A percentile compares a stretch with the other conserved stretches of the same genome.
Evolutionary conservation across 257 asterid species (phyloP).

Genomic region (Solanum ossicruentum): DNA sequence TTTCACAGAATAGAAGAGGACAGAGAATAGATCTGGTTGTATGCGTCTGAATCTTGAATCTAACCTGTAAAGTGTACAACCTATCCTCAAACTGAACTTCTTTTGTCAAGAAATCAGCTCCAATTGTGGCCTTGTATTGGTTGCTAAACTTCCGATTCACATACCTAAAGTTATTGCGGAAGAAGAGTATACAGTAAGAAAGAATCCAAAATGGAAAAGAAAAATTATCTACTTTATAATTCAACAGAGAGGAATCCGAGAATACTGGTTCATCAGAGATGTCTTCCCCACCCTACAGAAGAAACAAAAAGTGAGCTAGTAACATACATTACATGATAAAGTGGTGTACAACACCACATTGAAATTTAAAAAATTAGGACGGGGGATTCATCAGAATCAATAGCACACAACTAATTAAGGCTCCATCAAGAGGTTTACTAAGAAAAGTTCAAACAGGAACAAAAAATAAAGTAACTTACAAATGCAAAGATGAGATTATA

Average conservation of each 20-base stretch:
- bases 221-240: not conserved
- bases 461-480: not conserved
- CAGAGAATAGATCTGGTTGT: not conserved
- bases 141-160: conserved; percentile 35
- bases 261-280: conserved; percentile 42
- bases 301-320: not conserved
- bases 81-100: conserved; percentile 36
- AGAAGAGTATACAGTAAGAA: not conserved
- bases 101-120: conserved; percentile 42
- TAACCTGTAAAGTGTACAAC: conserved; percentile 28
- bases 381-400: not conserved
- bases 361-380: not conserved
- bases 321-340: not conserved
- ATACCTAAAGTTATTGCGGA: conserved; percentile 5
- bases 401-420: not conserved
- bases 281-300: conserved; percentile 40
- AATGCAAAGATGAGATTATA: not conserved
- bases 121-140: conserved; percentile 40
- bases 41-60: not conserved
- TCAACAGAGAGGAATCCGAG: not conserved
- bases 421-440: not conserved
- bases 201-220: not conserved
- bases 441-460: not conserved
- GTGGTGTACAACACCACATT: not conserved
- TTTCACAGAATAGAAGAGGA: not conserved